A percentile compares a stretch with the other conserved stretches of the same genome.
Conservation (phyloP, 345 rosid genomes). For the Psidium guajava region DNA sequence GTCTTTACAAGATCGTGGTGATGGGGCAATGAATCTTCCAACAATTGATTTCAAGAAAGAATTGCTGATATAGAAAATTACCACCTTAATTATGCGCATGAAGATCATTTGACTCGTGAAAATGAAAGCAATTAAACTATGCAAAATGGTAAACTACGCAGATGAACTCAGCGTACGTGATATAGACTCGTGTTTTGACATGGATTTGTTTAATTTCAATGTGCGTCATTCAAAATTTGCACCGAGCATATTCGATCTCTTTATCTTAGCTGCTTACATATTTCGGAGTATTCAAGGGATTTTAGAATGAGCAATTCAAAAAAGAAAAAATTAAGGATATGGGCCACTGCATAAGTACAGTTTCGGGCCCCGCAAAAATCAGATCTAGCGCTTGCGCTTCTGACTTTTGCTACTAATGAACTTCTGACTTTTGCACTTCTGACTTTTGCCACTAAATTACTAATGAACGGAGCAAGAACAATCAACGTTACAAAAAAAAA, state of each 20-base stretch:
- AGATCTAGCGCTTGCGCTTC: not conserved
- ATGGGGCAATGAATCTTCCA: not conserved
- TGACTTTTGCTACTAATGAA: not conserved
- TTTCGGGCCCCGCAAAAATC: not conserved
- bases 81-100: not conserved
- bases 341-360: not conserved
- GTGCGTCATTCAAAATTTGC: not conserved
- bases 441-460: no score
- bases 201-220: not conserved
- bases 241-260: not conserved
- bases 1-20: not conserved
- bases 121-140: not conserved
- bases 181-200: not conserved
- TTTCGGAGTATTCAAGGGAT: not conserved
- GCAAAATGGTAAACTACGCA: no score
- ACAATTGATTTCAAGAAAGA: not conserved
- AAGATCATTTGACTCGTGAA: not conserved
- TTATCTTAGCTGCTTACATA: not conserved
- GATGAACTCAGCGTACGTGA: not conserved
- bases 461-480: not conserved
- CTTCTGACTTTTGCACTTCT: no score
- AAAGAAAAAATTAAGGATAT: not conserved
- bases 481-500: no score
- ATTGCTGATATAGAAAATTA: not conserved
- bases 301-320: not conserved